phyloP scores from a whole-genome alignment of 2,329 filamentous ascomycete genomes.

The Phyllosticta citrichinensis region DNA sequence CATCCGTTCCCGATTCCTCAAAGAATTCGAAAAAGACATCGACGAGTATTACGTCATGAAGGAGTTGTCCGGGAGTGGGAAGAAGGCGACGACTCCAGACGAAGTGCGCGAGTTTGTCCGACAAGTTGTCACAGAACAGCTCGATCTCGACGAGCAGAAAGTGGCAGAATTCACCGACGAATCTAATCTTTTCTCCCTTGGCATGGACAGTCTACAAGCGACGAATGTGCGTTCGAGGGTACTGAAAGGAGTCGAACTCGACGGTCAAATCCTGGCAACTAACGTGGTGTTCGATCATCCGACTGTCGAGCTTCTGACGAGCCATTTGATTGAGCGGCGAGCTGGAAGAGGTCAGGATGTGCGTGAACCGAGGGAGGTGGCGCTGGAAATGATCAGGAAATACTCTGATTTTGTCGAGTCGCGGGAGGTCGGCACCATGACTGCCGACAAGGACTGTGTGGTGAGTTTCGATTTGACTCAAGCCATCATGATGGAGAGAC shows the following conservation, averaged over 20 bases:
- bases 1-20: conserved; percentile 41
- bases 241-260: conserved; percentile 38
- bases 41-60: conserved; percentile 28
- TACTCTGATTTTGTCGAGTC: conserved; percentile 26
- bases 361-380: conserved; percentile 30
- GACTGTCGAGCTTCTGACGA: conserved; percentile 35
- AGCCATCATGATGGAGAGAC: not conserved
- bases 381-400: conserved; percentile 33
- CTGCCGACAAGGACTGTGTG: conserved; percentile 11
- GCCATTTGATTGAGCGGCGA: conserved; percentile 31
- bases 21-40: conserved; percentile 37
- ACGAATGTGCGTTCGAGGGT: conserved; percentile 47
- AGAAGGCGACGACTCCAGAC: conserved; percentile 13
- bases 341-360: conserved; percentile 23
- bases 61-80: conserved; percentile 8
- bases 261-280: conserved; percentile 35
- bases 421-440: not conserved
- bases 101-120: conserved; percentile 16
- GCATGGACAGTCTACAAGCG: conserved; percentile 50
- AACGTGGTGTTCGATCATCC: conserved; percentile 50
- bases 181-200: conserved; percentile 49
- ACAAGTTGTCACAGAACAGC: not conserved
- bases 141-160: conserved; percentile 24
- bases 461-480: not conserved
- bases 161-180: conserved; percentile 45